phyloP scores from a whole-genome alignment of 306 rosid genomes.

The Begonia masoniana region DNA sequence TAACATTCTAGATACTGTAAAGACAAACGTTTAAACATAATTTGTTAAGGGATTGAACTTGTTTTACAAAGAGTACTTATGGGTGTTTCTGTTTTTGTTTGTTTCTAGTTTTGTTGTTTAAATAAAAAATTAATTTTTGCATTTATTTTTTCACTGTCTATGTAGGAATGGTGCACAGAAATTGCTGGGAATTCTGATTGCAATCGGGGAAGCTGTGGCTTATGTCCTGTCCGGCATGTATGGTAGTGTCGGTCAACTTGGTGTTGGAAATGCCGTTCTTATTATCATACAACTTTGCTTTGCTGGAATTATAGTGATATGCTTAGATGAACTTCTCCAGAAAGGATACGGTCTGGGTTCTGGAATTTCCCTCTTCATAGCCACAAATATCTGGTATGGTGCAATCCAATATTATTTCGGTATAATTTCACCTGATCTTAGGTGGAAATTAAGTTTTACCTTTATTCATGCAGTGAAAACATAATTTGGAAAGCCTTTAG shows the following conservation, averaged over 20 bases:
- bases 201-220: slow-evolving; percentile 96
- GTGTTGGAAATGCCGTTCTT: slow-evolving; percentile 91
- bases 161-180: slow-evolving; percentile 82
- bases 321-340: slow-evolving; percentile 94
- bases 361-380: slow-evolving; percentile 94
- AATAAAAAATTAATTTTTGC: no score
- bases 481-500: slow-evolving; percentile 54
- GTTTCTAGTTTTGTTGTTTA: not conserved
- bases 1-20: no score
- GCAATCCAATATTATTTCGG: not conserved
- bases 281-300: slow-evolving; percentile 86
- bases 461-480: slow-evolving; percentile 24
- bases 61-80: no score
- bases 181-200: slow-evolving; percentile 81
- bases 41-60: no score
- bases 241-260: slow-evolving; percentile 96
- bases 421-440: no score
- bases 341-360: slow-evolving; percentile 99
- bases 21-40: not conserved
- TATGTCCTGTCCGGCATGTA: slow-evolving; percentile 95
- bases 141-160: not conserved
- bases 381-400: slow-evolving; percentile 79
- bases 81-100: no score
- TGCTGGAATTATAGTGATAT: slow-evolving; percentile 89
- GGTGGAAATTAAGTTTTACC: no score